A percentile compares a stretch with the other conserved stretches of the same genome.
Conservation (phyloP, 2,329 filamentous ascomycete genomes). For the Plenodomus lindquistii region DNA sequence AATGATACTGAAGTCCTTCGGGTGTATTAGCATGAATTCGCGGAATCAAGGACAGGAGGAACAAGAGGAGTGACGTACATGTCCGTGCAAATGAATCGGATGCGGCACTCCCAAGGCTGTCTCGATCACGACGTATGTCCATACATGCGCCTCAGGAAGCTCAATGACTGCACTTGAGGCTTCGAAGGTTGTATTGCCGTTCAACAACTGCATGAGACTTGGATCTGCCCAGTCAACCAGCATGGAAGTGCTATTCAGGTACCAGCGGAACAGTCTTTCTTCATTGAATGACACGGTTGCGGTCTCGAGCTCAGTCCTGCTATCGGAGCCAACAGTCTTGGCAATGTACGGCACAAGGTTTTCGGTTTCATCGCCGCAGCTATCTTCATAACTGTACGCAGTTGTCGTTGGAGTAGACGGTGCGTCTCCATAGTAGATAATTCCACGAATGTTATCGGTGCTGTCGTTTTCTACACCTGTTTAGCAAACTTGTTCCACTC, state of each 20-base stretch:
- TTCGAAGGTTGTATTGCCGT: conserved; percentile 37
- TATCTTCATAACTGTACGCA: conserved; percentile 39
- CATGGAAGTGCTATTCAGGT: conserved; percentile 47
- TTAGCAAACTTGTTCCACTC: too few species aligned
- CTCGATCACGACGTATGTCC: conserved; percentile 48
- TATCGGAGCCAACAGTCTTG: conserved; percentile 39
- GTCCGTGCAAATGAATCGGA: conserved; percentile 38
- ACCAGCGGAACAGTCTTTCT: conserved; percentile 48
- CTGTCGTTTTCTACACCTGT: conserved; percentile 28
- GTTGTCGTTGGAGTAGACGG: conserved; percentile 36
- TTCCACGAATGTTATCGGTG: conserved; percentile 37
- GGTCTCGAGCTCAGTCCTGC: conserved; percentile 28
- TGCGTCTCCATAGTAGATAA: conserved; percentile 44
- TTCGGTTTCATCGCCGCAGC: conserved; percentile 43
- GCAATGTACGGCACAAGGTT: conserved; percentile 32
- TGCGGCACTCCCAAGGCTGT: conserved; percentile 41
- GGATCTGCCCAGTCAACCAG: conserved; percentile 45
- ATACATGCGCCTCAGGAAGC: conserved; percentile 31
- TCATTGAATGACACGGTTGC: conserved; percentile 35
- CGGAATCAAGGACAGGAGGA: too few species aligned
- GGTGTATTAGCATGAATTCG: too few species aligned
- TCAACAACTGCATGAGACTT: conserved; percentile 41
- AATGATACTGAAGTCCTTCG: too few species aligned
- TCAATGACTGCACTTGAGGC: conserved; percentile 34
- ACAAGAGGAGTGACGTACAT: conserved; percentile 41